These are phyloP conservation scores for Persicaria tinctoria DNA, from an alignment of 148 eudicot species.

Conservation along the genomic window DNA sequence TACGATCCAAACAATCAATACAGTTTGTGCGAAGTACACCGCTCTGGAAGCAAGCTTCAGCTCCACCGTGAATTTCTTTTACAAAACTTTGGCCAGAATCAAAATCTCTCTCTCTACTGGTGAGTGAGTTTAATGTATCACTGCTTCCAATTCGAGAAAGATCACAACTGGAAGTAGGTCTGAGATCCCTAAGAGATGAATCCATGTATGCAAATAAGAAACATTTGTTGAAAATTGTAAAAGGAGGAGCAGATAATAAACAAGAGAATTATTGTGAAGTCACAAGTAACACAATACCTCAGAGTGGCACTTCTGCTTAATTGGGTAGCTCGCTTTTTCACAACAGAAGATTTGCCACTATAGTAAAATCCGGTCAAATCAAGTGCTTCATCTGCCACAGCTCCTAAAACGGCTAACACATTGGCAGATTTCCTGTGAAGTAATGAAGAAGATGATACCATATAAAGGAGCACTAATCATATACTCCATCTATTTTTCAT, in stretches of 20 bases:
- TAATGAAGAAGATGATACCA: conserved; percentile 17
- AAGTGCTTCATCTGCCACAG: conserved; percentile 88
- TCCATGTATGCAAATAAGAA: conserved; percentile 40
- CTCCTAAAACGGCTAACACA: conserved; percentile 87
- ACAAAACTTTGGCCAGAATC: conserved; percentile 29
- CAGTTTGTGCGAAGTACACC: conserved; percentile 97
- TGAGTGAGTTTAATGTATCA: conserved; percentile 33
- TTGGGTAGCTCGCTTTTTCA: conserved; percentile 51
- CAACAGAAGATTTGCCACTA: conserved; percentile 68
- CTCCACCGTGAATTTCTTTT: conserved; percentile 32
- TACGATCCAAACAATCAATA: conserved; percentile 94
- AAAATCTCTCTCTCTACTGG: conserved; percentile 43
- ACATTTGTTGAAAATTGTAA: conserved; percentile 4
- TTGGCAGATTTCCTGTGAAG: conserved; percentile 86
- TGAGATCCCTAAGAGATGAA: conserved; percentile 60
- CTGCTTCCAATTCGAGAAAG: conserved; percentile 53
- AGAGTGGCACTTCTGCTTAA: conserved; percentile 51
- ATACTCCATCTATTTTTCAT: background rate
- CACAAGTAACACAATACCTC: conserved; percentile 38
- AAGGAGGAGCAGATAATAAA: background rate
- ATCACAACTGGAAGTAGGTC: conserved; percentile 44
- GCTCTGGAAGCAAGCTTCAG: conserved; percentile 60
- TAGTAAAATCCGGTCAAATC: conserved; percentile 92
- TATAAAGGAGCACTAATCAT: conserved; percentile 10
- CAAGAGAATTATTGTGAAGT: background rate